Evolutionary conservation across 805 yeast species (phyloP), one percentile per base, ranked within the genome.

Genomic region (Saturnispora diversa): DNA sequence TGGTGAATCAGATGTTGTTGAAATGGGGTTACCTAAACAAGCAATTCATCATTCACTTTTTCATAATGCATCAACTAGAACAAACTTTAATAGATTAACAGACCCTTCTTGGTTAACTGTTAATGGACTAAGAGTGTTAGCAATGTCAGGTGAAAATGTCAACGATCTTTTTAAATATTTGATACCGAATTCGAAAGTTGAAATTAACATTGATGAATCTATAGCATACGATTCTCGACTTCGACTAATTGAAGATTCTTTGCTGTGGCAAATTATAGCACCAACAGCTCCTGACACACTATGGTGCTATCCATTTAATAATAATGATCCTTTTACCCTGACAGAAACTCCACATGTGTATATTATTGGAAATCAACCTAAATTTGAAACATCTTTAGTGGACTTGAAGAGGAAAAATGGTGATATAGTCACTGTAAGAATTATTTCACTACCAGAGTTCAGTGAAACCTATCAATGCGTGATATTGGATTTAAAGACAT

Each of bases 281-380:
- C 98, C 98, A 2, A 87, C 97, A 0, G 94, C 96, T 1, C 98
- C 98, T 0, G 97, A 92, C 54, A 92, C 98, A 0, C 62, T 92
- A 31, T 82, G 88, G 70, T 79, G 94, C 49, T 87, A 85, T 51
- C 97, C 98, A 1, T 88, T 70, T 52, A 70, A 72, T 9, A 74
- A 76, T 20, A 52, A 55, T 2, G 97, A 92, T 58, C 97, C 97
- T 3, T 86, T 90, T 58, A 66, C 78, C 2, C 63, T 92, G n/a
- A 64, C 64, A 8, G 84, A 84, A 52, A 75, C 84, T 13, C 97
- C 97, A 1, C 88, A 86, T 55, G 80, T 88, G 3, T 86, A 83
- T 53, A 76, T 85, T 50, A 85, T 75, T 3, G 97, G 96, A 0
- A 90, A 88, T 55, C 95, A 86, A 58, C 74, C 80, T 0, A 55